Evolutionary conservation across 352 stramenopile genomes (phyloP).

Genomic region (Globisporangium uncinulatum): DNA sequence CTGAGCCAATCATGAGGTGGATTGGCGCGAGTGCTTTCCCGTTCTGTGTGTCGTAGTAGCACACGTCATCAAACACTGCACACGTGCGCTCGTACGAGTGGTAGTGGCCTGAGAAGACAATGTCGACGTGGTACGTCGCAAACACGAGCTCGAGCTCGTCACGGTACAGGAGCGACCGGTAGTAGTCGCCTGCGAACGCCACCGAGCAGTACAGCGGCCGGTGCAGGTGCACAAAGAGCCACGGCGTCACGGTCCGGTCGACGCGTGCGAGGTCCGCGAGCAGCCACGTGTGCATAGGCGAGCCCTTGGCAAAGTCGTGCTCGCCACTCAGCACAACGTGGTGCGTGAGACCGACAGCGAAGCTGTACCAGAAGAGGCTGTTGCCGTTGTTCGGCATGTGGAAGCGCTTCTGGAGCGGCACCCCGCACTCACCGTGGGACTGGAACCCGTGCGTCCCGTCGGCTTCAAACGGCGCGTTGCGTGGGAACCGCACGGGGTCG

Average conservation of each 20-base stretch:
- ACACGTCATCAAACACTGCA: constrained; percentile 42
- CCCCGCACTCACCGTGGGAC: constrained; percentile 77
- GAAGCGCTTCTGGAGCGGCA: constrained; percentile 69
- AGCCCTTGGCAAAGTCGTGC: constrained; percentile 83
- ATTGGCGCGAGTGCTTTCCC: constrained; percentile 40
- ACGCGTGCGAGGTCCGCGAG: constrained; percentile 67
- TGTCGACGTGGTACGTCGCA: constrained; percentile 40
- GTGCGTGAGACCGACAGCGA: constrained; percentile 36
- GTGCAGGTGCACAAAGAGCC: constrained; percentile 55
- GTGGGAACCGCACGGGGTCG: constrained; percentile 22
- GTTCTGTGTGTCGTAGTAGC: constrained; percentile 19
- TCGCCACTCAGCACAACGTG: constrained; percentile 81
- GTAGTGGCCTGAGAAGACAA: constrained; percentile 56
- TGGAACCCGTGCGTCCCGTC: constrained; percentile 30
- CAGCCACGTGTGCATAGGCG: constrained; percentile 87
- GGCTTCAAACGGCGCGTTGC: constrained; percentile 23
- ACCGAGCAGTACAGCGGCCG: constrained; percentile 54
- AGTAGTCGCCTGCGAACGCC: constrained; percentile 30
- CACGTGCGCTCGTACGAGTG: constrained; percentile 65
- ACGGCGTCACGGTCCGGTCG: constrained; percentile 42
- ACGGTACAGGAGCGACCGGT: constrained; percentile 34
- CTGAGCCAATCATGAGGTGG: constrained; percentile 51
- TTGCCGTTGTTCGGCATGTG: constrained; percentile 58
- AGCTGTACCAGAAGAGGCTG: constrained; percentile 48
- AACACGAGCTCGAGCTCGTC: constrained; percentile 44